These are phyloP conservation scores for Trichocladium antarcticum DNA, from an alignment of 495 filamentous ascomycete species.

Conservation along the genomic window DNA sequence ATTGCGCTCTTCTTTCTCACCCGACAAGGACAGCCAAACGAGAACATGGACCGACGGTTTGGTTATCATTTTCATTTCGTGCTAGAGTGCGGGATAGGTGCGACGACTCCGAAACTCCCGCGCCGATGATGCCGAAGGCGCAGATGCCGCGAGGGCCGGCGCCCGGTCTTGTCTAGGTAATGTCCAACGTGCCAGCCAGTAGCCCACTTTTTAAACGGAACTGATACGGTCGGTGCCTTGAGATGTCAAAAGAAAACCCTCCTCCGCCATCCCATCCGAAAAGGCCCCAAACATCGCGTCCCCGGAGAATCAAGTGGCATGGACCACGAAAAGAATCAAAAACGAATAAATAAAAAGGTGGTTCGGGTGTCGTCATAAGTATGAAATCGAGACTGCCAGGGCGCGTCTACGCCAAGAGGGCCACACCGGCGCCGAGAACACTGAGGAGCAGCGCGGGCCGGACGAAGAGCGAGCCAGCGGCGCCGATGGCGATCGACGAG, in stretches of 20 bases:
- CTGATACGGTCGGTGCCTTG: neutral
- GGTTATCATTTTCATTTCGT: conserved; percentile 15
- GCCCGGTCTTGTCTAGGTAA: conserved; percentile 10
- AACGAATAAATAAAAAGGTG: neutral
- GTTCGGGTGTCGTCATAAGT: conserved; percentile 1
- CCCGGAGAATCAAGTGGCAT: conserved; percentile 16
- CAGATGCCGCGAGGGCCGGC: neutral
- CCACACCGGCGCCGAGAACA: conserved; percentile 32
- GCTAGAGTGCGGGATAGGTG: conserved; percentile 6
- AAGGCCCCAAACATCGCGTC: conserved; percentile 22
- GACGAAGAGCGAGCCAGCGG: conserved; percentile 26
- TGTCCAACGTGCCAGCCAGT: conserved; percentile 21
- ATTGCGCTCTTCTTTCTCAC: no score
- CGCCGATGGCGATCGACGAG: conserved; percentile 21
- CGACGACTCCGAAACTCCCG: conserved; percentile 6
- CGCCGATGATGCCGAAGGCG: neutral
- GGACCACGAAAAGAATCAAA: conserved; percentile 3
- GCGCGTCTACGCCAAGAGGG: conserved; percentile 31
- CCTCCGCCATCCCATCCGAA: neutral
- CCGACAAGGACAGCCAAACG: no score
- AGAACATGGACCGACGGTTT: neutral
- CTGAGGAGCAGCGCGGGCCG: conserved; percentile 34
- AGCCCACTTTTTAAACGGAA: conserved; percentile 12
- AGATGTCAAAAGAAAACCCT: conserved; percentile 17
- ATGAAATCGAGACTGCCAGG: neutral